Conservation (phyloP, 345 rosid species). For the Abelmoschus esculentus region DNA sequence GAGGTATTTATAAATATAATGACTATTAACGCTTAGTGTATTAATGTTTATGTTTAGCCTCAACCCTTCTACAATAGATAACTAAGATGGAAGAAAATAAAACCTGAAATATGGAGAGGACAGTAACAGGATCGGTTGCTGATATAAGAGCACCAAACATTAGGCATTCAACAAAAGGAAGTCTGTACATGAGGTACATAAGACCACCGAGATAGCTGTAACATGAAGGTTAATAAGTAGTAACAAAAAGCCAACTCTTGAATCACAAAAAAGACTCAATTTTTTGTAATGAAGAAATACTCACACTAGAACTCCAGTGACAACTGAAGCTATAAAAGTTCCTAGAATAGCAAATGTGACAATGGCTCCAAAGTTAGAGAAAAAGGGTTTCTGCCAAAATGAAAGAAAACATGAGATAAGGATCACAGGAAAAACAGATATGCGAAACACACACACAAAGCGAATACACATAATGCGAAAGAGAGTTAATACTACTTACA, state of each 20-base stretch:
- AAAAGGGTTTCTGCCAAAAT: conserved; percentile 77
- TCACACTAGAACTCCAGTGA: conserved; percentile 89
- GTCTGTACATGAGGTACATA: conserved; percentile 71
- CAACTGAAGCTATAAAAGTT: conserved; percentile 75
- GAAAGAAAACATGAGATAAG: neutral
- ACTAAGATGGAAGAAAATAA: neutral
- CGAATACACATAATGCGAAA: neutral
- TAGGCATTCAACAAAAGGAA: conserved; percentile 89
- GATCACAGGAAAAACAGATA: conserved; percentile 1
- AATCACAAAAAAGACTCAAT: neutral
- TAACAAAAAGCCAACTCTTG: neutral
- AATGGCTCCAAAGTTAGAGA: conserved; percentile 95
- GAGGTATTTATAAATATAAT: too few relatives aligned
- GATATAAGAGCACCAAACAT: conserved; percentile 99
- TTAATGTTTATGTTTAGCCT: neutral
- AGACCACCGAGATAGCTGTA: conserved; percentile 86
- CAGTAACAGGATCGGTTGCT: conserved; percentile 99
- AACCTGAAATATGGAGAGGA: conserved; percentile 96
- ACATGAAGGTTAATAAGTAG: neutral
- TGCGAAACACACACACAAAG: neutral
- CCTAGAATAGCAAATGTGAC: conserved; percentile 87
- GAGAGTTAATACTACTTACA: conserved; percentile 41
- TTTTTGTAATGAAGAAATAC: conserved; percentile 22
- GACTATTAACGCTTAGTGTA: too few relatives aligned
- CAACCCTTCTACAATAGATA: conserved; percentile 2